Percentiles rank a stretch among this genome's conserved stretches.
phyloP scores from a whole-genome alignment of 202 grass and related monocot species.

The Digitaria exilis region DNA sequence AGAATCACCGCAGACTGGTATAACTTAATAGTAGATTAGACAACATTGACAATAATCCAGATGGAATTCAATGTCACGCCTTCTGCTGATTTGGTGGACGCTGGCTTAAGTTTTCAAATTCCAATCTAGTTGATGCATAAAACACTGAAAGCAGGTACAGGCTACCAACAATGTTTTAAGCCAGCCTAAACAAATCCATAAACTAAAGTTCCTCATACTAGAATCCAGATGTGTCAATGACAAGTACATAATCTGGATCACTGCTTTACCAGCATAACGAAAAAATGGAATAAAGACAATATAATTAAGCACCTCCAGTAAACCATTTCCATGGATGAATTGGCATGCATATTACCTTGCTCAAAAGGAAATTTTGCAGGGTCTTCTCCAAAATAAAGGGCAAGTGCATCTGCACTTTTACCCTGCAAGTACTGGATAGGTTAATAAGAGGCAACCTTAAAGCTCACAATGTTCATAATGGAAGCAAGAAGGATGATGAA shows the following conservation, averaged over 20 bases:
- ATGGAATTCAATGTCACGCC: not conserved
- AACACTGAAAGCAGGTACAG: constrained; percentile 33
- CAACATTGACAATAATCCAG: not conserved
- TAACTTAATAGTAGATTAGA: not conserved
- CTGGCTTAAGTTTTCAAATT: constrained; percentile 3
- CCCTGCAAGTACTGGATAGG: constrained; percentile 57
- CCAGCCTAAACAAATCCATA: not conserved
- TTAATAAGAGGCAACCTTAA: constrained; percentile 34
- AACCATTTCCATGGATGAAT: constrained; percentile 17
- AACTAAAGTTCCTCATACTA: not conserved
- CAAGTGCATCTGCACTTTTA: constrained; percentile 81
- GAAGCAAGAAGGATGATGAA: constrained; percentile 36
- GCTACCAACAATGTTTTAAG: constrained; percentile 14
- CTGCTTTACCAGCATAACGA: constrained; percentile 17
- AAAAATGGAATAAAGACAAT: not conserved
- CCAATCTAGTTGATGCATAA: constrained; percentile 32
- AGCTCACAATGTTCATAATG: constrained; percentile 36
- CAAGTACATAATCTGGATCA: constrained; percentile 10
- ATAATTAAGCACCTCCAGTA: constrained; percentile 14
- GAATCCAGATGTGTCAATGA: constrained; percentile 5
- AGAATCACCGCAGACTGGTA: constrained; percentile 9
- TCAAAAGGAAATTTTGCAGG: constrained; percentile 89
- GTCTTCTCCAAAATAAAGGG: constrained; percentile 92
- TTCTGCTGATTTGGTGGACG: not conserved
- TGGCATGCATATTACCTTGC: constrained; percentile 71